Percentiles rank a stretch among this genome's conserved stretches.
Evolutionary conservation across 176 grass and related monocot species (phyloP).

Genomic region (Juncus effusus): DNA sequence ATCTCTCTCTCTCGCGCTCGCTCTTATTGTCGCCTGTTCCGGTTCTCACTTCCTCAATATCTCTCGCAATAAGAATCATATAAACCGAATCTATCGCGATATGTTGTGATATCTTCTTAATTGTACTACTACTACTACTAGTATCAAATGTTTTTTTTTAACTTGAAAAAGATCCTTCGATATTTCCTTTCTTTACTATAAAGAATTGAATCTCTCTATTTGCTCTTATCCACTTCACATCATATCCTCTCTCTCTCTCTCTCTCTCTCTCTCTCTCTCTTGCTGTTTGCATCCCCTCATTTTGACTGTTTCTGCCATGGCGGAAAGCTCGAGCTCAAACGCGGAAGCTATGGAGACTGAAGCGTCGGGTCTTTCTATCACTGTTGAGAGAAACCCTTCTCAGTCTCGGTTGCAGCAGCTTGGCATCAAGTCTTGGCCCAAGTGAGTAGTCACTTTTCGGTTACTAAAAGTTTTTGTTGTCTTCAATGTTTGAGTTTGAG

Average conservation of each 20-base stretch:
- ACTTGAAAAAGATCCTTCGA: slow-evolving; percentile 15
- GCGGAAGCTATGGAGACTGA: slow-evolving; percentile 55
- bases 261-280: slow-evolving; percentile 7
- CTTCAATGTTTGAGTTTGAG: too few species aligned
- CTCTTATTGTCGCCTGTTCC: too few species aligned
- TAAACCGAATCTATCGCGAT: neutral
- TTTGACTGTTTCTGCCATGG: slow-evolving; percentile 34
- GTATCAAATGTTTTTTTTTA: too few species aligned
- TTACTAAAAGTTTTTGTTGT: too few species aligned
- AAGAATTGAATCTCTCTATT: slow-evolving; percentile 25
- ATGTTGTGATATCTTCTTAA: slow-evolving; percentile 4
- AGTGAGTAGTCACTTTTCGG: slow-evolving; percentile 39
- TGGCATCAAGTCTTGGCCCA: slow-evolving; percentile 93
- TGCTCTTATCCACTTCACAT: slow-evolving; percentile 21
- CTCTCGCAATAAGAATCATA: neutral
- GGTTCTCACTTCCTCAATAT: too few species aligned
- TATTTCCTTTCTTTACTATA: slow-evolving; percentile 10
- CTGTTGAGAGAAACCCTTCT: slow-evolving; percentile 60
- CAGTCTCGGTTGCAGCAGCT: slow-evolving; percentile 62
- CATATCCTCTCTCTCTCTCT: neutral
- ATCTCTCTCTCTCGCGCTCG: too few species aligned
- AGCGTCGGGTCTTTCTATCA: slow-evolving; percentile 39
- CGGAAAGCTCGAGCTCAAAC: slow-evolving; percentile 47
- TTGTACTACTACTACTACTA: slow-evolving; percentile 9
- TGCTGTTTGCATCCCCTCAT: neutral